These are phyloP conservation scores for Cryomyces antarcticus DNA, from an alignment of 495 filamentous ascomycete species.

Conservation along the genomic window DNA sequence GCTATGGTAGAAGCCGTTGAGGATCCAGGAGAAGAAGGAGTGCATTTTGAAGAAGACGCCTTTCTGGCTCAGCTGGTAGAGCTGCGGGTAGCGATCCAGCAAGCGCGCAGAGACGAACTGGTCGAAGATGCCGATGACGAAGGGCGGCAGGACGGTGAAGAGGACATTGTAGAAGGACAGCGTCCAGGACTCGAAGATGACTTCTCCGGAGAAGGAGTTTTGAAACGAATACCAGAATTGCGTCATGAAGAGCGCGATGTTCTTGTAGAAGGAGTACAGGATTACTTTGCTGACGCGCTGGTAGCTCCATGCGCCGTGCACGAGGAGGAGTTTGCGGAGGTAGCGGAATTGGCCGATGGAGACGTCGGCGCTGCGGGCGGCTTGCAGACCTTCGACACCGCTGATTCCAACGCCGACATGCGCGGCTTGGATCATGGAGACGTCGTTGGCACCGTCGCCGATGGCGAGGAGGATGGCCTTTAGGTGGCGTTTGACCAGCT, in stretches of 20 bases:
- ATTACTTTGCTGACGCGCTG: constrained; percentile 93
- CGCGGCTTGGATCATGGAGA: constrained; percentile 98
- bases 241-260: constrained; percentile 95
- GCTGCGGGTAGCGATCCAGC: constrained; percentile 91
- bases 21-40: constrained; percentile 82
- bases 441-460: constrained; percentile 95
- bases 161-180: constrained; percentile 98
- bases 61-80: constrained; percentile 84
- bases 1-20: constrained; percentile 90
- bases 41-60: constrained; percentile 81
- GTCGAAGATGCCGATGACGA: constrained; percentile 92
- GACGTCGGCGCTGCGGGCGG: constrained; percentile 87
- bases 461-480: constrained; percentile 87
- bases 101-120: constrained; percentile 93
- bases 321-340: constrained; percentile 81
- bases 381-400: constrained; percentile 95
- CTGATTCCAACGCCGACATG: constrained; percentile 98
- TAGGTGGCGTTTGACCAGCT: constrained; percentile 90
- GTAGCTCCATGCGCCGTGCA: constrained; percentile 96
- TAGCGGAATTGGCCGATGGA: constrained; percentile 93
- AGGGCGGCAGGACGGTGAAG: constrained; percentile 84
- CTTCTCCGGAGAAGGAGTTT: constrained; percentile 92
- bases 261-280: constrained; percentile 98
- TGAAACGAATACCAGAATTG: constrained; percentile 99
- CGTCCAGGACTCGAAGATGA: constrained; percentile 99